A percentile compares a stretch with the other conserved stretches of the same genome.
These are phyloP conservation scores for Fusarium newnesense DNA, from an alignment of 2,329 filamentous ascomycete species.

Conservation along the genomic window DNA sequence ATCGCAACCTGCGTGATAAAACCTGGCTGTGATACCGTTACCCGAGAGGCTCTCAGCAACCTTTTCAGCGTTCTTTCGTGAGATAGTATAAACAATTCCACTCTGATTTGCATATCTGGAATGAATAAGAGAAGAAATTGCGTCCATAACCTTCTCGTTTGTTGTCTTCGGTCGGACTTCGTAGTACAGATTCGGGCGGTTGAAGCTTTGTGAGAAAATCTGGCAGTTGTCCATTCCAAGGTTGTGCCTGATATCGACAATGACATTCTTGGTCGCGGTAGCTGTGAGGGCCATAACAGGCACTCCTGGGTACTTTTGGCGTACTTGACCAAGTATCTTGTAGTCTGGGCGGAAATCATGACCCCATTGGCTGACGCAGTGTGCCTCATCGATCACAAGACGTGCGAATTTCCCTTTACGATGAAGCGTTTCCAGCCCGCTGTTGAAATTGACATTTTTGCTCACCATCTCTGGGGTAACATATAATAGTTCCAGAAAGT, in stretches of 20 bases:
- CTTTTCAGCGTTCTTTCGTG: constrained; percentile 82
- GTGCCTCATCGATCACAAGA: constrained; percentile 97
- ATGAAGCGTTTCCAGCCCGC: constrained; percentile 75
- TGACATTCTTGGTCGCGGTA: constrained; percentile 93
- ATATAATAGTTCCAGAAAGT: constrained; percentile 87
- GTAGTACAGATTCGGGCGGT: constrained; percentile 93
- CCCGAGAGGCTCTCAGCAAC: constrained; percentile 76
- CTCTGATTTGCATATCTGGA: constrained; percentile 75
- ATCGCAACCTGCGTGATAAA: constrained; percentile 87
- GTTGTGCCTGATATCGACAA: constrained; percentile 90
- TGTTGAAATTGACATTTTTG: constrained; percentile 77
- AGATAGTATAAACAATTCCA: constrained; percentile 94
- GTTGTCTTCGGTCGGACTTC: constrained; percentile 80
- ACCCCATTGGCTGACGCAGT: constrained; percentile 99
- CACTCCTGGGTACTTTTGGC: constrained; percentile 77
- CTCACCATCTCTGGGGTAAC: constrained; percentile 97
- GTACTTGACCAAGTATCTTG: constrained; percentile 81
- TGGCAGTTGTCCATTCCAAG: constrained; percentile 83
- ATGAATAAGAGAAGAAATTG: constrained; percentile 75
- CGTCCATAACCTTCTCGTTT: constrained; percentile 54
- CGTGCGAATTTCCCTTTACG: constrained; percentile 79
- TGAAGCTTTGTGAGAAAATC: constrained; percentile 92
- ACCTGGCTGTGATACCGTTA: constrained; percentile 75
- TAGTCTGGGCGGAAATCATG: constrained; percentile 98
- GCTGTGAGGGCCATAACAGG: constrained; percentile 96